Evolutionary conservation across 805 yeast species (phyloP).

Genomic region (Kuraishia piskuri): DNA sequence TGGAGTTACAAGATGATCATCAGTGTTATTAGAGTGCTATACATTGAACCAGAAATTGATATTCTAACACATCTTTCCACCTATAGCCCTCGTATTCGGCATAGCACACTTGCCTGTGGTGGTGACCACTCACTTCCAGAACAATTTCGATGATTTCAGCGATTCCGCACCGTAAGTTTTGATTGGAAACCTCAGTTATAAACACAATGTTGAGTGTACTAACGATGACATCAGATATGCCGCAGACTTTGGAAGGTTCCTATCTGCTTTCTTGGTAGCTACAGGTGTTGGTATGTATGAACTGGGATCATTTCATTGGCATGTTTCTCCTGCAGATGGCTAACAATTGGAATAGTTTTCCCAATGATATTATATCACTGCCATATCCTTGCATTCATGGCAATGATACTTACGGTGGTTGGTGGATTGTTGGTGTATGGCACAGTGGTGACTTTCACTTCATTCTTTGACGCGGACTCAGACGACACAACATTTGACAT

Average conservation of each 20-base stretch:
- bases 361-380: conserved; percentile 77
- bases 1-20: not conserved
- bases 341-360: conserved; percentile 25
- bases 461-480: conserved; percentile 59
- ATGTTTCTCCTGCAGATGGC: too few species aligned
- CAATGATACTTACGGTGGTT: conserved; percentile 64
- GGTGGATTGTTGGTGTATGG: conserved; percentile 85
- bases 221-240: conserved; percentile 26
- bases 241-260: conserved; percentile 73
- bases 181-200: conserved; percentile 22
- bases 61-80: not conserved
- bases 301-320: not conserved
- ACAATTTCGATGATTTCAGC: conserved; percentile 40
- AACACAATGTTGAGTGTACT: not conserved
- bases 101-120: conserved; percentile 70
- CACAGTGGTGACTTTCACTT: conserved; percentile 74
- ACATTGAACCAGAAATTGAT: not conserved
- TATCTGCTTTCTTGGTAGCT: conserved; percentile 68
- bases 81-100: conserved; percentile 40
- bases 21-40: not conserved
- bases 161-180: conserved; percentile 37
- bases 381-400: conserved; percentile 56
- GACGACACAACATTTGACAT: conserved; percentile 25
- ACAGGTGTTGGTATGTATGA: conserved; percentile 46
- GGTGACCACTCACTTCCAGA: conserved; percentile 37